Conservation (phyloP, 1,139 yeast species). For the Debaryomyces robertsiae region DNA sequence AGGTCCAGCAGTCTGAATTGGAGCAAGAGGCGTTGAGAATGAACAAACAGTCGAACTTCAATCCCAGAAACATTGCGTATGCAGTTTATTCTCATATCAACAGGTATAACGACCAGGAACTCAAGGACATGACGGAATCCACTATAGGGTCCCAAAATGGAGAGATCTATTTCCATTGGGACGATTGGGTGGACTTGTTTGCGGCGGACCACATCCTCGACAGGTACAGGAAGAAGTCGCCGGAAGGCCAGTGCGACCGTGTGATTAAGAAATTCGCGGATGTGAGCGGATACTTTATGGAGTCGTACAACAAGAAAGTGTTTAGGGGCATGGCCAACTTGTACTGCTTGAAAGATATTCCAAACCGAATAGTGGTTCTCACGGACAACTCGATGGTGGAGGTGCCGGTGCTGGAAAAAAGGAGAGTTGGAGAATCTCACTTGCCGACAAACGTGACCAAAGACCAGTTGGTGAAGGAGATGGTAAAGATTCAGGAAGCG, state of each 20-base stretch:
- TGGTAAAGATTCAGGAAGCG: slow-evolving; percentile 13
- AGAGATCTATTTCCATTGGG: slow-evolving; percentile 42
- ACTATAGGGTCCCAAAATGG: slow-evolving; percentile 23
- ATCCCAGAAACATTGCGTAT: slow-evolving; percentile 32
- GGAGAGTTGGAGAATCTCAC: slow-evolving; percentile 23
- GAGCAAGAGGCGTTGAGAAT: slow-evolving; percentile 28
- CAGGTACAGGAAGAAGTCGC: slow-evolving; percentile 20
- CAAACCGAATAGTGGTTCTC: slow-evolving; percentile 29
- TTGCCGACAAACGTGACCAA: slow-evolving; percentile 12
- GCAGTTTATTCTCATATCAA: slow-evolving; percentile 23
- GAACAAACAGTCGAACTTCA: slow-evolving; percentile 27
- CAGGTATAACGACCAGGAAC: slow-evolving; percentile 14
- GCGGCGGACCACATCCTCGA: slow-evolving; percentile 28
- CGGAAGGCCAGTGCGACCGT: slow-evolving; percentile 31
- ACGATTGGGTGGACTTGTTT: slow-evolving; percentile 42
- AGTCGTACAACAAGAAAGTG: slow-evolving; percentile 36
- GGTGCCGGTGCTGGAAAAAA: slow-evolving; percentile 33
- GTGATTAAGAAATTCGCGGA: slow-evolving; percentile 25
- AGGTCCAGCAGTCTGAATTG: slow-evolving; percentile 26
- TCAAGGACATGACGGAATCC: neutral
- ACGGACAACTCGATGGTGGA: slow-evolving; percentile 31
- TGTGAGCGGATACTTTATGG: slow-evolving; percentile 41
- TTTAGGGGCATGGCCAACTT: slow-evolving; percentile 38
- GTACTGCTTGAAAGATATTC: slow-evolving; percentile 37
- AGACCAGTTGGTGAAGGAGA: slow-evolving; percentile 16